phyloP scores from a whole-genome alignment of 129 eudicot species.

The Helianthus annuus region HanXRQr2.0-SUNRISE NC_035443.2:178888973-178889472 shows the following conservation, averaged over 20 bases:
- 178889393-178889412: background rate
- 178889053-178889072: no score
- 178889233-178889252: background rate
- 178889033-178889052: no score
- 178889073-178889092: no score
- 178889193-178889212: background rate
- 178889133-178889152: constrained; percentile 66
- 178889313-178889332: background rate
- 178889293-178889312: no score
- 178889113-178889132: constrained; percentile 90
- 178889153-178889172: background rate
- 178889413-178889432: background rate
- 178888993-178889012: no score
- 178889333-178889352: background rate
- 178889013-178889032: no score
- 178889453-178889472: no score
- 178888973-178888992: no score
- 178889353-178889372: no score
- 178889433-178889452: background rate
- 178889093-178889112: constrained; percentile 25
- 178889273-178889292: background rate
- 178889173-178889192: background rate
- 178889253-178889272: background rate
- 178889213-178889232: constrained; percentile 6
- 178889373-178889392: constrained; percentile 37